These are phyloP conservation scores for Malbranchea zuffiana DNA, from an alignment of 2,329 filamentous ascomycete genomes.

Conservation along the genomic window DNA sequence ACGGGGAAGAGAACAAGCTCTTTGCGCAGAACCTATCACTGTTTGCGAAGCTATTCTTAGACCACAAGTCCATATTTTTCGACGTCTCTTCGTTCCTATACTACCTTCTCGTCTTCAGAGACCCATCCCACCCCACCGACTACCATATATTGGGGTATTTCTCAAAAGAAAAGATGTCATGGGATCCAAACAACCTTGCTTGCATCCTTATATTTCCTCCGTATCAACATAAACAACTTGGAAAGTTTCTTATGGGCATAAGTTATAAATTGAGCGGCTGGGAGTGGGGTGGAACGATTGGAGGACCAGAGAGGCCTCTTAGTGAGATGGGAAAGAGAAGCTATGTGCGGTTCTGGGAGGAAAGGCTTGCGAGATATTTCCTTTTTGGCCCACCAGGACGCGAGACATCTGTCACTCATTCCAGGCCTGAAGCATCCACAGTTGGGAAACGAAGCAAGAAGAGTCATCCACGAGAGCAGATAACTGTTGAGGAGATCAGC, in stretches of 20 bases:
- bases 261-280: conserved; percentile 84
- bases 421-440: conserved; percentile 4
- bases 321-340: conserved; percentile 73
- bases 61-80: conserved; percentile 97
- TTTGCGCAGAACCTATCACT: conserved; percentile 94
- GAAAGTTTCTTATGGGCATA: conserved; percentile 78
- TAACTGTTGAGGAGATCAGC: conserved; percentile 63
- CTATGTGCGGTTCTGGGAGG: conserved; percentile 77
- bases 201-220: conserved; percentile 95
- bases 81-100: conserved; percentile 91
- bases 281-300: conserved; percentile 54
- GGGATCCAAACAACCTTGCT: conserved; percentile 96
- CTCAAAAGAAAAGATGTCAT: conserved; percentile 96
- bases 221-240: conserved; percentile 83
- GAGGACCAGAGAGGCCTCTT: conserved; percentile 88
- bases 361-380: conserved; percentile 63
- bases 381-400: conserved; percentile 27
- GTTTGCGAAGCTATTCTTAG: conserved; percentile 93
- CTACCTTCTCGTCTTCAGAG: conserved; percentile 73
- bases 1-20: conserved; percentile 76
- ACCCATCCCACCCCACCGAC: conserved; percentile 33
- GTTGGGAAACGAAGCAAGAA: conserved; percentile 33
- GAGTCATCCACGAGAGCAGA: conserved; percentile 33
- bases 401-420: conserved; percentile 12
- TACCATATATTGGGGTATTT: conserved; percentile 84